Conservation (phyloP, 345 rosid species). For the Eucalyptus cloeziana region DNA sequence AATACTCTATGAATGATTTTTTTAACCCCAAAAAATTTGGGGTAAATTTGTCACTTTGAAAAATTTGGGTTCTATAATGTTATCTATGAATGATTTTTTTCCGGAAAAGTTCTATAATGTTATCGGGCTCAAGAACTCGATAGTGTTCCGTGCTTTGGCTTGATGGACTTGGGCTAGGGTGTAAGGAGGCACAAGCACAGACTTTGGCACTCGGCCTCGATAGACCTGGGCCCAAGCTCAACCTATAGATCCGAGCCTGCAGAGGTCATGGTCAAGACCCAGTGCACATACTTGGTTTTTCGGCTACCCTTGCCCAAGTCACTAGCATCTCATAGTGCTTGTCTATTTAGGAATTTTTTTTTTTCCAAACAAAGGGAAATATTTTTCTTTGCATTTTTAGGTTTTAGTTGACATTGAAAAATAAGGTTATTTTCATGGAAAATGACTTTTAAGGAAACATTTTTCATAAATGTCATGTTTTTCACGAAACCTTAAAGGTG, state of each 20-base stretch:
- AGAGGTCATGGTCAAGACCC: background rate
- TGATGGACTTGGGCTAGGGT: background rate
- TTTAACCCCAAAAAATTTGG: accelerated
- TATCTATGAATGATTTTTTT: background rate
- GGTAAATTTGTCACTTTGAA: too few relatives aligned
- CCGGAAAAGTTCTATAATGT: too few relatives aligned
- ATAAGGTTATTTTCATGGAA: background rate
- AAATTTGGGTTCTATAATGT: too few relatives aligned
- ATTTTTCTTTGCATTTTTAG: background rate
- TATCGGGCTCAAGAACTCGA: accelerated
- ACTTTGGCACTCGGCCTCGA: background rate
- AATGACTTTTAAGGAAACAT: background rate
- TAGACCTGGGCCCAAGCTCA: background rate
- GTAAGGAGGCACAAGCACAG: background rate
- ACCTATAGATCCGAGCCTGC: accelerated
- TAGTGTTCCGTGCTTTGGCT: too few relatives aligned
- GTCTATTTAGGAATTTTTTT: background rate
- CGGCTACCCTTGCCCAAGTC: background rate
- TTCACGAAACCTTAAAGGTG: background rate
- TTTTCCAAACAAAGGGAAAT: too few relatives aligned
- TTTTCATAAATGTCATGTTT: too few relatives aligned
- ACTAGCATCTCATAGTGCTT: background rate
- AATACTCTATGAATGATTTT: too few relatives aligned
- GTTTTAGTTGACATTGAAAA: too few relatives aligned
- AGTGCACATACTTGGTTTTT: background rate